These are phyloP conservation scores for Nemania sp. DNA, from an alignment of 2,329 filamentous ascomycete genomes.

Conservation along the genomic window DNA sequence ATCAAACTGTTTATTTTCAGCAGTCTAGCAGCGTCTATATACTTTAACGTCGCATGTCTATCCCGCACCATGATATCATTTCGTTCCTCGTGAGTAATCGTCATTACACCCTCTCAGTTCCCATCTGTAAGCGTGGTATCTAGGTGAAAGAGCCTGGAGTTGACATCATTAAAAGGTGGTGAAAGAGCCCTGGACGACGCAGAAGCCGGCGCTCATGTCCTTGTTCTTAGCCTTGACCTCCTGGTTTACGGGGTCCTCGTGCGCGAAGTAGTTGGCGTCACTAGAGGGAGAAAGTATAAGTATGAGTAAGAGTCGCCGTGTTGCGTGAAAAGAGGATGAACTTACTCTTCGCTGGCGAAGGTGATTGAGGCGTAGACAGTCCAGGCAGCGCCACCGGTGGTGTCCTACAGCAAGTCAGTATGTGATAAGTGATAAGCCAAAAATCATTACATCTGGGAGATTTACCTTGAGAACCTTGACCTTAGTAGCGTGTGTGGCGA, in stretches of 20 bases:
- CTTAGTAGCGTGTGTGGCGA: slow-evolving; percentile 19
- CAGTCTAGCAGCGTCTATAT: slow-evolving; percentile 9
- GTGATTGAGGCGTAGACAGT: slow-evolving; percentile 24
- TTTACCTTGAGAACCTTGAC: slow-evolving; percentile 17
- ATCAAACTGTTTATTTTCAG: slow-evolving; percentile 7
- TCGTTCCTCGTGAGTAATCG: slow-evolving; percentile 15
- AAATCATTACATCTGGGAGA: not conserved
- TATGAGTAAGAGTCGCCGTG: not conserved
- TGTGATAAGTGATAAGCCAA: not conserved
- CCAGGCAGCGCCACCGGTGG: slow-evolving; percentile 8
- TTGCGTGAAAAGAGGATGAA: no score
- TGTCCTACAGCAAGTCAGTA: slow-evolving; percentile 2
- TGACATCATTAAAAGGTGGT: no score
- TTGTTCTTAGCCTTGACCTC: slow-evolving; percentile 21
- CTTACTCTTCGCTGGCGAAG: slow-evolving; percentile 23
- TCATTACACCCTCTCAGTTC: not conserved
- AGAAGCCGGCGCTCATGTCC: slow-evolving; percentile 9
- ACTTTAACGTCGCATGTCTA: not conserved
- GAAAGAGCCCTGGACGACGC: slow-evolving; percentile 21
- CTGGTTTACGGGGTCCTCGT: slow-evolving; percentile 24
- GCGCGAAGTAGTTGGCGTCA: slow-evolving; percentile 24
- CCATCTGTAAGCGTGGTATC: not conserved
- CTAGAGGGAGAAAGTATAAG: slow-evolving; percentile 6
- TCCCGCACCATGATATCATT: slow-evolving; percentile 2
- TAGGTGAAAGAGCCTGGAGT: no score